Base-by-base conservation (phyloP, 306 rosid genomes). In the Dalbergia cochinchinensis region DNA sequence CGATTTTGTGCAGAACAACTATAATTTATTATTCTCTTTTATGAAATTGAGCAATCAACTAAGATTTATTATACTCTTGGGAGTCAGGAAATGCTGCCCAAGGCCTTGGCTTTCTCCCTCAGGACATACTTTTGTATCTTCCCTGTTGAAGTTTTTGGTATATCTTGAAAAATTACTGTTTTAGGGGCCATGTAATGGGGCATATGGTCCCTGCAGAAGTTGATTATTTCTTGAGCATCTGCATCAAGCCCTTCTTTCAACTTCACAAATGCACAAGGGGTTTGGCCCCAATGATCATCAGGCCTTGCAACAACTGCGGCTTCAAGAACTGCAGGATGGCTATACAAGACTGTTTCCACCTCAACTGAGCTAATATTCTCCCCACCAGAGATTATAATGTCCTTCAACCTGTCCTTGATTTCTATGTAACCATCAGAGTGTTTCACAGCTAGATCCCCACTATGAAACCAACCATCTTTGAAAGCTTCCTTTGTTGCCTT, bases 151-250 rank as follows among this genome's bases (percentile, higher is more conserved):
- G 92, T 94, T 77, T 88, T 91, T 12, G 98, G 95, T 20, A 92
- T 70, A 22, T 91, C 91, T 60, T 78, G 58, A 44, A 92, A 92
- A 61, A 92, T 69, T 12, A 94, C 80, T 6, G 90, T 87, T 18
- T 85, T 84, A 6, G 94, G 95, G 74, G 95, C 89, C 99, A 92
- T 92, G 77, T 87, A 91, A 84, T 84, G 97, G 10, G 97, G 94
- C 83, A 92, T 72, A 67, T 48, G 86, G 26, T 84, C 79, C 45
- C 89, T 71, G 55, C 97, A 91, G 41, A 86, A 92, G 3, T 79
- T 55, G 11, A 90, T 92, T 19, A 92, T 78, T 7, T 90, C 94
- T 77, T 79, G 76, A 14, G 69, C 83, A 77, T 77, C 66, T 16
- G 58, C 84, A 45, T 83, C 71, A 80, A 66, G 65, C 11, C 97